Percentiles rank a stretch among this genome's conserved stretches.
Conservation (phyloP, 768 basidiomycete species). For the Lactarius deliciosus region DNA sequence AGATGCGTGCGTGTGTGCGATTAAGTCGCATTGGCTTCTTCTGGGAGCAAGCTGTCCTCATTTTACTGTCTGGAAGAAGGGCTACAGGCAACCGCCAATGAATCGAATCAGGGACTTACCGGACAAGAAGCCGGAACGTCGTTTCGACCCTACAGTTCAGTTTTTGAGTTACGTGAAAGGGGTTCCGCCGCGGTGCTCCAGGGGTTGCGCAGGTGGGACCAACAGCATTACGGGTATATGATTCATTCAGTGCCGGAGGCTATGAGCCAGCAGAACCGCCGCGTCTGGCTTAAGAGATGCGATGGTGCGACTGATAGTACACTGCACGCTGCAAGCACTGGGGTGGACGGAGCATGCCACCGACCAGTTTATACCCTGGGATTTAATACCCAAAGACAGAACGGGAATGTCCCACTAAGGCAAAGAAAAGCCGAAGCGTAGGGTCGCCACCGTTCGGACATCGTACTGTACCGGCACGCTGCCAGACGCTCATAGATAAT, state of each 20-base stretch:
- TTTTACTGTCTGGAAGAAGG: neutral
- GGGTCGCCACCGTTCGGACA: neutral
- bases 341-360: neutral
- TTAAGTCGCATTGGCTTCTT: neutral
- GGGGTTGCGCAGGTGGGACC: neutral
- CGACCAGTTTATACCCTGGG: neutral
- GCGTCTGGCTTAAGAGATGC: neutral
- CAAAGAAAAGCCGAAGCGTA: neutral
- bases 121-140: neutral
- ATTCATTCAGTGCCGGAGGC: neutral
- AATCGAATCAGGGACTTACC: slow-evolving; percentile 15
- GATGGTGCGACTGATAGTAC: neutral
- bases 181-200: neutral
- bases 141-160: neutral
- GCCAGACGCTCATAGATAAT: neutral
- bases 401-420: neutral
- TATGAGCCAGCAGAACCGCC: neutral
- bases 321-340: too few relatives aligned
- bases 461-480: neutral
- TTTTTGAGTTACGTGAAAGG: neutral
- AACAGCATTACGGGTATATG: neutral
- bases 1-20: neutral
- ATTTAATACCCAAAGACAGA: neutral
- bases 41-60: neutral
- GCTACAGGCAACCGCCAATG: slow-evolving; percentile 6